A percentile compares a stretch with the other conserved stretches of the same genome.
Conservation (phyloP, 75 land plant genomes). For the Sequoiadendron giganteum region DNA sequence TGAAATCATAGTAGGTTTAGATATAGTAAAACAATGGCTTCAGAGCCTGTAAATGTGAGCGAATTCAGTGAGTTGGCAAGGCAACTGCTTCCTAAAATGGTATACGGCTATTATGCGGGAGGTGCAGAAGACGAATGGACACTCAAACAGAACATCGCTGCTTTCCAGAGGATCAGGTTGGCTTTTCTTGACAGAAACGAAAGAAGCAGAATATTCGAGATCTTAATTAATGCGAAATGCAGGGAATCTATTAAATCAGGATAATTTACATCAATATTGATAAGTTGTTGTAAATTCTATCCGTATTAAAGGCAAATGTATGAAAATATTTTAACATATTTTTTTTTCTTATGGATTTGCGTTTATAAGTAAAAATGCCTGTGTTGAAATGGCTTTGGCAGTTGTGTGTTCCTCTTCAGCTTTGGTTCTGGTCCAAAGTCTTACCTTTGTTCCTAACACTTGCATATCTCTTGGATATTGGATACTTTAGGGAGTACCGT, state of each 20-base stretch:
- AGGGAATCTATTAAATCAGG: not conserved
- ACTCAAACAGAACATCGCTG: constrained; percentile 48
- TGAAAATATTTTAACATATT: not conserved
- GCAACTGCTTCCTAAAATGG: constrained; percentile 56
- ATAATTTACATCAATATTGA: not conserved
- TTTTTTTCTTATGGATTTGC: not conserved
- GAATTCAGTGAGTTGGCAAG: constrained; percentile 65
- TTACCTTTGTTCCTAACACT: not conserved
- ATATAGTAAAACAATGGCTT: constrained; percentile 20
- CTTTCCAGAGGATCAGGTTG: constrained; percentile 63
- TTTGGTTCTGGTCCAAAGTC: not conserved
- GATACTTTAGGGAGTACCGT: too few species aligned
- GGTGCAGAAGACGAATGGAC: constrained; percentile 81
- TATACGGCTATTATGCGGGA: constrained; percentile 51
- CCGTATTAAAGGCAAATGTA: not conserved
- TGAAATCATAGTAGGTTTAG: not conserved
- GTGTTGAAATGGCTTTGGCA: not conserved
- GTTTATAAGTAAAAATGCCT: not conserved
- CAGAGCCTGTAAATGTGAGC: constrained; percentile 55
- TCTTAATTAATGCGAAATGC: not conserved
- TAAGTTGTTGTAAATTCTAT: not conserved
- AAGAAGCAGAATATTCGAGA: not conserved
- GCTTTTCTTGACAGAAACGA: not conserved
- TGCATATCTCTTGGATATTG: too few species aligned
- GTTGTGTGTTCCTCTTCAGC: not conserved